Evolutionary conservation across 306 rosid species (phyloP), one percentile per base, ranked within the genome.

Genomic region (Trifolium dubium): DNA sequence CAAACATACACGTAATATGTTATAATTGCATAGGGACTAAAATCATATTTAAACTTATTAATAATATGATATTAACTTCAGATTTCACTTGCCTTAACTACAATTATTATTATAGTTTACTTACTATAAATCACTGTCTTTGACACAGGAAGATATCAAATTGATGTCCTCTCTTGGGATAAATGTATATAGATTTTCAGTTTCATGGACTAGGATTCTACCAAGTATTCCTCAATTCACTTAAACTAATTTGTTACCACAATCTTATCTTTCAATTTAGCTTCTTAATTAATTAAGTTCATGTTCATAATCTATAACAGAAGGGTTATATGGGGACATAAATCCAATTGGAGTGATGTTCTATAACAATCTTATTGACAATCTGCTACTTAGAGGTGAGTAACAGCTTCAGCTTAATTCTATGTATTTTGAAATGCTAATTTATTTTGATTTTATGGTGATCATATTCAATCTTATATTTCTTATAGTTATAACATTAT

Each of bases 151-250:
- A 76, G 96, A 90, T 44, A 60, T 90, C 2, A 58, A 86, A 41
- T 41, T 82, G 64, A 75, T 85, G 82, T 81, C 84, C 18, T 85
- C 88, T 31, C 83, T 91, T 13, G 89, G 97, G 18, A 34, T 84
- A 19, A 81, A 83, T 77, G 83, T 85, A 4, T 91, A 91, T 71
- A 72, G 97, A 8, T 85, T 89, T 79, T 91, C 97, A 10, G 87
- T 91, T 79, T 85, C 92, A 5, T 89, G 94, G 94, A 46, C 90
- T 0, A 84, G 94, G 79, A 88, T 89, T 81, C 83, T 90, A 72
- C 93, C 96, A 76, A 39, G 87, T 64, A 12, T 53, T 61, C 70
- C 10, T 18, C 4, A 56, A 9, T 71, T 23, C 39, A 64, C 19
- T 44, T 3, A 43, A 49, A 12, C 39, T 11, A 11, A 4, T 8